Evolutionary conservation across 2,329 filamentous ascomycete genomes (phyloP), one percentile per base, ranked within the genome.

Genomic region (Phialophora expanda): DNA sequence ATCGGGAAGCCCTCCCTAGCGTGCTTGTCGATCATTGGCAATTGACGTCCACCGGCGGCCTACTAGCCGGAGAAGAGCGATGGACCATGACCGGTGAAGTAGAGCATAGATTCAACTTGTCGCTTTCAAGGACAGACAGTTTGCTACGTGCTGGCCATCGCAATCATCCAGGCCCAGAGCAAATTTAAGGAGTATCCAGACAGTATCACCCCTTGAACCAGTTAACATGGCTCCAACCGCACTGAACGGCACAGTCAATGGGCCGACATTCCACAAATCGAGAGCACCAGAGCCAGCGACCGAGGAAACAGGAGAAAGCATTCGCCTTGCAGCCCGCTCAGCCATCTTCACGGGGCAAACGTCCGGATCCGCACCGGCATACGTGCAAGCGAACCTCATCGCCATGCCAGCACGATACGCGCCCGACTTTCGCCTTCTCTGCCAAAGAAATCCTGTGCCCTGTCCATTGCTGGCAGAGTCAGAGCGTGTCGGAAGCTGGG

Each of bases 331-430:
- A 34, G 65, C 69, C 24, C 62, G 70, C 20, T 60, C 62, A 28
- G 67, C 64, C 17, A 32, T 17, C 24, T 69, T 65, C 54, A 68
- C 62, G 11, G 56, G 24, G n/a, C 69, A 78, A 22, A 89, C 86
- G 0, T 81, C 85, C 0, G 85, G 86, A 12, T 76, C 87, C 1
- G 84, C 86, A 2, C 83, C 84, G 0, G 80, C 79, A 12, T 81
- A 84, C 70, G 76, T 89, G 14, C 87, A 89, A 78, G 86, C 86
- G 46, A 89, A 89, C 70, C 78, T 89, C 44, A 80, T 89, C 46
- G 79, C 89, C 11, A 78, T 89, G 0, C 86, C 86, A 0, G 83
- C 81, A 1, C 75, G 77, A 34, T 85, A 87, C 73, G 86, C 87
- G 12, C 59, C 77, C 20, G 84, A 88, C 73, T 89, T 89, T 74